Percentiles rank a stretch among this genome's conserved stretches.
These are phyloP conservation scores for Solanum sejunctum DNA, from an alignment of 257 asterid genomes.

Conservation along the genomic window DNA sequence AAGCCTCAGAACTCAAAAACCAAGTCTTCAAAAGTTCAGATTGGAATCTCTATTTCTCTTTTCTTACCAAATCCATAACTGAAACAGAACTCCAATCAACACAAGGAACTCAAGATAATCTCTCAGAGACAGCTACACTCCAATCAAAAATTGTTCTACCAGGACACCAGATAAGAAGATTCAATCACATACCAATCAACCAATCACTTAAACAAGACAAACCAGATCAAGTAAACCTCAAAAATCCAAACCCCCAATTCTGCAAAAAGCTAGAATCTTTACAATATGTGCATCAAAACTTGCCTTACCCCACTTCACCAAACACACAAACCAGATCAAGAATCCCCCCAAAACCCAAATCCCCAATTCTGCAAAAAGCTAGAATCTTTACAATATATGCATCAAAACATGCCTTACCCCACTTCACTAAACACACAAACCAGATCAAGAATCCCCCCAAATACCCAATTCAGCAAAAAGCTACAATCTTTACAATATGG, in stretches of 20 bases:
- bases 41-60: not conserved
- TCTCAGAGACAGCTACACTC: not conserved
- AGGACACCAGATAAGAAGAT: not conserved
- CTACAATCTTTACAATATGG: not conserved
- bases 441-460: not conserved
- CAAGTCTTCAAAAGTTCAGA: not conserved
- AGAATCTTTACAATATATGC: not conserved
- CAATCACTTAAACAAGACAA: not conserved
- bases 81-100: not conserved
- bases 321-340: not conserved
- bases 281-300: not conserved
- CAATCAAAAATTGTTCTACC: not conserved
- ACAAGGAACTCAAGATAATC: not conserved
- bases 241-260: not conserved
- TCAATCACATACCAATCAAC: not conserved
- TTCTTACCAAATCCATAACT: not conserved
- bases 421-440: not conserved
- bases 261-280: not conserved
- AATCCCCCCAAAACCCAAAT: not conserved
- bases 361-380: not conserved
- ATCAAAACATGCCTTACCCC: not conserved
- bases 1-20: not conserved
- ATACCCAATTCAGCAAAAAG: not conserved
- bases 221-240: slow-evolving; percentile 1
- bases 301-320: not conserved